Conservation (phyloP, 495 filamentous ascomycete species). For the Talaromyces stipitatus region DNA sequence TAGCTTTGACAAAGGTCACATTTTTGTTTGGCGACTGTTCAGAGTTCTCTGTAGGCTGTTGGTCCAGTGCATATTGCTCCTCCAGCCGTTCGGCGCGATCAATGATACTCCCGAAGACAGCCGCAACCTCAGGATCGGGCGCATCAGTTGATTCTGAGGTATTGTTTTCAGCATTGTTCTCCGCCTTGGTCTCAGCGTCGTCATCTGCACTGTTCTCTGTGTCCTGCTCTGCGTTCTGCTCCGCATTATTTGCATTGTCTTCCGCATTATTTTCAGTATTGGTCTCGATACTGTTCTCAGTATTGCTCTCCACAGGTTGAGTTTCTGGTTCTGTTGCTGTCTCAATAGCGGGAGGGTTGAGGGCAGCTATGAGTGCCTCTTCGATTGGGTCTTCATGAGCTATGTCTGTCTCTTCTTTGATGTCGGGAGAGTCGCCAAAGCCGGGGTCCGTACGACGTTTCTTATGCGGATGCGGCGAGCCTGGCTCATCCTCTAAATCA, state of each 20-base stretch:
- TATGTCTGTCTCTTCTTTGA: slow-evolving; percentile 14
- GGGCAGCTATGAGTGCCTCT: slow-evolving; percentile 32
- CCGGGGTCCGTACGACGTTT: slow-evolving; percentile 33
- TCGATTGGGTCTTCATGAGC: slow-evolving; percentile 33
- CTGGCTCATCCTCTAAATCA: slow-evolving; percentile 26
- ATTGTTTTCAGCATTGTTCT: neutral
- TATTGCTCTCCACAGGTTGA: neutral
- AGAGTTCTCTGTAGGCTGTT: slow-evolving; percentile 21
- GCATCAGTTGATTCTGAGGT: slow-evolving; percentile 6
- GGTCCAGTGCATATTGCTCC: slow-evolving; percentile 33
- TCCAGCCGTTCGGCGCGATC: slow-evolving; percentile 42
- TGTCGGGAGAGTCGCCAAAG: slow-evolving; percentile 16
- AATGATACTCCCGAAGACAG: slow-evolving; percentile 32
- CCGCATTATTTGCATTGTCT: no score
- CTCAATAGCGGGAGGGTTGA: slow-evolving; percentile 7
- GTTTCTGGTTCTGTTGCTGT: neutral
- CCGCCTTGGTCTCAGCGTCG: neutral
- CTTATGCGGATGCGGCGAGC: slow-evolving; percentile 31
- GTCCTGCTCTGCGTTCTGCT: no score
- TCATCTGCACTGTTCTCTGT: no score
- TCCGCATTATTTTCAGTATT: no score
- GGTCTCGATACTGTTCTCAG: neutral
- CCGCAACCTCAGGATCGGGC: slow-evolving; percentile 6
- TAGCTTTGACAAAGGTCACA: slow-evolving; percentile 44
- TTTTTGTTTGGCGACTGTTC: slow-evolving; percentile 27